A percentile compares a stretch with the other conserved stretches of the same genome.
Evolutionary conservation across 805 yeast species (phyloP).

Genomic region (Trichomonascus vanleenenianus): DNA sequence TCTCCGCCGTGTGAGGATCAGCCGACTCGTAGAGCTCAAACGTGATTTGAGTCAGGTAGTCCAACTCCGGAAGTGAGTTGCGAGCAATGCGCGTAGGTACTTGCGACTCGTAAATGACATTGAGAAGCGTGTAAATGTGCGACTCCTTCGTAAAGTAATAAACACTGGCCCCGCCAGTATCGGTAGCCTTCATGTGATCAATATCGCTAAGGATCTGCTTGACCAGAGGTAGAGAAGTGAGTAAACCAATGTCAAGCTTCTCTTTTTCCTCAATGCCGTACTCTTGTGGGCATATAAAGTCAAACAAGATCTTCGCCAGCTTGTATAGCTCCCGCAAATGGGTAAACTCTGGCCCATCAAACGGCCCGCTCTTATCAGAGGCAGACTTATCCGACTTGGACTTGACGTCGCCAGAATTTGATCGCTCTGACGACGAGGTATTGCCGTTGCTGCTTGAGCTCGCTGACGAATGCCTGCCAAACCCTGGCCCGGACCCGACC

Average conservation of each 20-base stretch:
- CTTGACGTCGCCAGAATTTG: background rate
- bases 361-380: slow-evolving; percentile 35
- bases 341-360: slow-evolving; percentile 73
- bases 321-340: slow-evolving; percentile 82
- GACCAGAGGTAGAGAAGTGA: slow-evolving; percentile 90
- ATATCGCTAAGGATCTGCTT: slow-evolving; percentile 79
- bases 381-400: slow-evolving; percentile 5
- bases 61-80: slow-evolving; percentile 93
- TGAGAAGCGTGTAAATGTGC: slow-evolving; percentile 88
- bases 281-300: slow-evolving; percentile 97
- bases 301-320: slow-evolving; percentile 87
- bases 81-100: slow-evolving; percentile 93
- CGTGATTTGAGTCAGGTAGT: slow-evolving; percentile 86
- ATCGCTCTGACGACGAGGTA: background rate
- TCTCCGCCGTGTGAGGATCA: slow-evolving; percentile 57
- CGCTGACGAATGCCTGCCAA: background rate
- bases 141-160: slow-evolving; percentile 95
- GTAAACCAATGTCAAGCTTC: slow-evolving; percentile 88
- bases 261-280: slow-evolving; percentile 95
- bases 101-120: slow-evolving; percentile 84
- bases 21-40: slow-evolving; percentile 83
- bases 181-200: slow-evolving; percentile 66
- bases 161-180: slow-evolving; percentile 78
- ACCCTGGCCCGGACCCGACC: background rate
- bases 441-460: background rate